Conservation (phyloP, 2,329 filamentous ascomycete genomes). For the Fusarium oxysporum region DNA sequence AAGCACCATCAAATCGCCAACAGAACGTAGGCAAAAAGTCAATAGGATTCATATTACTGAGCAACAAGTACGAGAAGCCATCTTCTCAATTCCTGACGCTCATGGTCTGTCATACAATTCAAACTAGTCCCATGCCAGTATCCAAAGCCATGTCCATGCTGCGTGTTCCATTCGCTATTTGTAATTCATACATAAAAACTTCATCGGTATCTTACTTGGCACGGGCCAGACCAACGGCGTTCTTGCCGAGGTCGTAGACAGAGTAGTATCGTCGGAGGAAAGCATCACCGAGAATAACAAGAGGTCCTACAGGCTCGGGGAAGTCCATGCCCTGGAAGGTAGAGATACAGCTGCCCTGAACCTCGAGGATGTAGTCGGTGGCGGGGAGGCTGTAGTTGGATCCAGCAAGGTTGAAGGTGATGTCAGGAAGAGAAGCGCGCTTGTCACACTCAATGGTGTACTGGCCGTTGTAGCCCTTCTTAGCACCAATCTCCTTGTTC, state of each 20-base stretch:
- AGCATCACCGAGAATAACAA: constrained; percentile 93
- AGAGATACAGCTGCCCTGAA: constrained; percentile 95
- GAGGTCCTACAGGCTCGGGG: constrained; percentile 86
- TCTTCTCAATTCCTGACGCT: constrained; percentile 12
- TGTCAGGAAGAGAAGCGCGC: constrained; percentile 85
- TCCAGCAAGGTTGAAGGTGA: constrained; percentile 90
- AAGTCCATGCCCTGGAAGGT: constrained; percentile 98
- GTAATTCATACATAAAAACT: constrained; percentile 32
- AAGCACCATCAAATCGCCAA: not conserved
- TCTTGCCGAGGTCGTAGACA: constrained; percentile 93
- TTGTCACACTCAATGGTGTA: constrained; percentile 92
- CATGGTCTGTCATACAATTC: constrained; percentile 27
- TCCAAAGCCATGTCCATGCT: constrained; percentile 35
- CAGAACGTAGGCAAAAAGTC: constrained; percentile 8
- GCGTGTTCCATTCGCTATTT: constrained; percentile 33
- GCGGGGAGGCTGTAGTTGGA: constrained; percentile 92
- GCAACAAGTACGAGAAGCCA: constrained; percentile 27
- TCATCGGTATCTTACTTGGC: constrained; percentile 66
- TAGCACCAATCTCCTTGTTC: constrained; percentile 97
- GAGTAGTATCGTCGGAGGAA: constrained; percentile 92
- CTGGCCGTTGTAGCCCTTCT: constrained; percentile 97
- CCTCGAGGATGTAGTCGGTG: constrained; percentile 95
- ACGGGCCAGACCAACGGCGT: constrained; percentile 88
- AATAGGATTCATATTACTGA: constrained; percentile 41
- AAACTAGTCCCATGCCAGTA: constrained; percentile 35